These are phyloP conservation scores for Quercus robur DNA, from an alignment of 306 rosid genomes.

Conservation along the genomic window DNA sequence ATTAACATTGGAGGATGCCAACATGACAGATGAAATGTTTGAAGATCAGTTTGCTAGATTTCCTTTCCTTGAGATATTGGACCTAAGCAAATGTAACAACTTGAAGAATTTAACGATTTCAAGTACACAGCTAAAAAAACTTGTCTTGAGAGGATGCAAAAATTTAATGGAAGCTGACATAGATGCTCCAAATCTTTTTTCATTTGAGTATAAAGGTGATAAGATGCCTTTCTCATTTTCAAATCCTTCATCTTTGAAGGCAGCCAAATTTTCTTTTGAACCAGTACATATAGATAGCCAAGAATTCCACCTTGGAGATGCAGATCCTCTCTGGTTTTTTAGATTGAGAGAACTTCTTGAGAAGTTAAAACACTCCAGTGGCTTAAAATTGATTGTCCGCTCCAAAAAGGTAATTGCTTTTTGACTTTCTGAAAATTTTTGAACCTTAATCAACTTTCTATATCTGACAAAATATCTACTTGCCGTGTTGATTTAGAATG, in stretches of 20 bases:
- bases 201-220: conserved; percentile 39
- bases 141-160: conserved; percentile 36
- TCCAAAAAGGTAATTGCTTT: conserved; percentile 35
- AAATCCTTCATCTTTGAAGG: conserved; percentile 9
- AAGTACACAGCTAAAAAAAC: conserved; percentile 21
- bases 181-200: conserved; percentile 30
- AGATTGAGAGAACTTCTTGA: conserved; percentile 13
- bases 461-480: conserved; percentile 2
- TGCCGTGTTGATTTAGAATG: conserved; percentile 29
- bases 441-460: background rate
- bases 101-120: conserved; percentile 14
- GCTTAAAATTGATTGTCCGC: conserved; percentile 35
- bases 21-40: conserved; percentile 36
- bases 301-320: background rate
- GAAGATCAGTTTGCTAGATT: conserved; percentile 15
- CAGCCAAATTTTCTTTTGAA: conserved; percentile 32
- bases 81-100: conserved; percentile 14
- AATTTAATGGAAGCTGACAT: conserved; percentile 1
- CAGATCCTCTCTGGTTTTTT: background rate
- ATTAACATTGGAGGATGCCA: conserved; percentile 44
- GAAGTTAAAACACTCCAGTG: conserved; percentile 14
- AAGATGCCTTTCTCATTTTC: conserved; percentile 23
- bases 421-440: background rate
- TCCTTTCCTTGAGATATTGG: conserved; percentile 39
- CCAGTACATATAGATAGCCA: background rate